Percentiles rank a stretch among this genome's conserved stretches.
Evolutionary conservation across 1,139 yeast genomes (phyloP).

Genomic region (Geotrichum klebahnii): DNA sequence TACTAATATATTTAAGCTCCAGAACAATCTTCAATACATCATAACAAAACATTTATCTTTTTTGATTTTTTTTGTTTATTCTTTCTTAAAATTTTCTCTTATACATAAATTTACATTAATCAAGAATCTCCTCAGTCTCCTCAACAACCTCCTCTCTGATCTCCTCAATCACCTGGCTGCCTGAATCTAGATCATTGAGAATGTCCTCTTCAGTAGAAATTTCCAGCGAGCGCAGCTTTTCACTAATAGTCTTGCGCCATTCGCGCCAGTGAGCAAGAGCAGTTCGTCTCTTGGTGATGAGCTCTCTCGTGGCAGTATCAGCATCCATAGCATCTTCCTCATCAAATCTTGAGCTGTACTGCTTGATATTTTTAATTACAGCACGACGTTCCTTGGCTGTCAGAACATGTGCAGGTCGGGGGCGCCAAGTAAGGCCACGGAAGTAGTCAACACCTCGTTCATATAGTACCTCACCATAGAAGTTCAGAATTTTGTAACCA

Average conservation of each 20-base stretch:
- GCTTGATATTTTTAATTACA: constrained; percentile 84
- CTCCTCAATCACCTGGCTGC: constrained; percentile 54
- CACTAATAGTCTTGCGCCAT: constrained; percentile 62
- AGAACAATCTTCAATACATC: too few relatives aligned
- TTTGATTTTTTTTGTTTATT: too few relatives aligned
- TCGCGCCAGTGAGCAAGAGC: constrained; percentile 80
- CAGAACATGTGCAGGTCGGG: constrained; percentile 81
- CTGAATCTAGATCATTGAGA: constrained; percentile 39
- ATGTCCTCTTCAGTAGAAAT: constrained; percentile 36
- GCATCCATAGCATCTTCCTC: constrained; percentile 97
- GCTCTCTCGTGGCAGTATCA: constrained; percentile 84
- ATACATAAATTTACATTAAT: constrained; percentile 36
- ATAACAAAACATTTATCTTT: too few relatives aligned
- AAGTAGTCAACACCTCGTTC: constrained; percentile 79
- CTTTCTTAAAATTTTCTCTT: constrained; percentile 7
- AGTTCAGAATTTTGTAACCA: constrained; percentile 83
- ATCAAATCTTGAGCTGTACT: constrained; percentile 88
- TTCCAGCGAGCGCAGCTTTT: constrained; percentile 47
- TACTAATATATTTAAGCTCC: too few relatives aligned
- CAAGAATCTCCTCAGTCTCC: constrained; percentile 74
- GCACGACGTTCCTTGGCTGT: constrained; percentile 77
- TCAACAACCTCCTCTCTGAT: constrained; percentile 70
- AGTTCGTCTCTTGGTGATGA: constrained; percentile 78
- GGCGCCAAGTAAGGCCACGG: constrained; percentile 94
- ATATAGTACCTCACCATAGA: constrained; percentile 70